Evolutionary conservation across 257 asterid genomes (phyloP), one percentile per base, ranked within the genome.

Genomic region (Anisodus acutangulus): DNA sequence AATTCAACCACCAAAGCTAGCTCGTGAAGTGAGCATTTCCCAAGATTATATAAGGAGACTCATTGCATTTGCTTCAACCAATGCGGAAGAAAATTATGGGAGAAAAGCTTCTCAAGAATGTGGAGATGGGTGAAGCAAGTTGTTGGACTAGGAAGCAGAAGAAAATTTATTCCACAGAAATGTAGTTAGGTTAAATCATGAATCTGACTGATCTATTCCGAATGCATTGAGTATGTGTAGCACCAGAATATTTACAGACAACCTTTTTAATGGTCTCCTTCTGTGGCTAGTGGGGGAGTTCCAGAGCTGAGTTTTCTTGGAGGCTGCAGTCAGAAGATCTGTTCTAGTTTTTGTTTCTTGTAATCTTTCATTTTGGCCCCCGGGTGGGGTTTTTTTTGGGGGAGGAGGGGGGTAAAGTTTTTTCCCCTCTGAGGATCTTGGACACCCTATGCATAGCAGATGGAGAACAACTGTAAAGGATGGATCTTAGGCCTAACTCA

Each of bases 201-300:
- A 68, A 68, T 69, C 54, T 69, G 11, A 26, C 31, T 69, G 54
- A 69, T 69, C 78, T 68, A 69, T 69, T 39, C 79, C 79, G 17
- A 4, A 70, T 43, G 31, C 54, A 17, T 70, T 1, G 57, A 70
- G 79, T 37, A 68, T 16, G 54, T 70, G 79, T 45, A 43, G 57
- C 57, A 43, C 54, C 57, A 70, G 57, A 70, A 70, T 43, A 70
- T 43, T 15, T 17, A 16, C 9, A 55, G 79, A 17, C 37, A 70
- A 70, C 79, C 10, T 70, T 69, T 70, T 68, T 35, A 68, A 68
- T 37, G 12, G 76, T 39, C 22, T 68, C 51, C 51, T 37, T 39
- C 76, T 6, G 19, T 64, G 71, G 71, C 71, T 69, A 69, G 53
- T 64, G 7, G 6, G 53, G 53, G 49, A 69, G 78, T 69, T 15